Base-by-base conservation (phyloP, 1,284 basidiomycete species). In the Cryptococcus amylolentus region DNA sequence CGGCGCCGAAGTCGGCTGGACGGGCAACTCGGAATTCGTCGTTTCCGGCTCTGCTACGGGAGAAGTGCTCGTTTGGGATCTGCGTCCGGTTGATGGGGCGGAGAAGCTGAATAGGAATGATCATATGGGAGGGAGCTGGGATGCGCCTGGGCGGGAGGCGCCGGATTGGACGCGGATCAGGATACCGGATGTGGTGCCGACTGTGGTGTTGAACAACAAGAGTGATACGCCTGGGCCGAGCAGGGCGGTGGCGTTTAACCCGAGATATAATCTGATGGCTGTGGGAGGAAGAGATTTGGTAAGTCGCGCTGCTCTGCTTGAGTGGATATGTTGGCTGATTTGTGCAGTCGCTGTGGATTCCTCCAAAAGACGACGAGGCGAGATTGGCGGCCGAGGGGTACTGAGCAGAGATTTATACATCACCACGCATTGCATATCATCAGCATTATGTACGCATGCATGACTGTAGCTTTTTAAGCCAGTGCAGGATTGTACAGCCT, bases 1-100 rank as follows among this genome's bases (percentile, higher is more conserved):
- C 61, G 89, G 91, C 10, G 91, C 95, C 73, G 94, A 96, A 77
- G 86, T 93, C 2, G 84, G 83, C 16, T 97, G 91, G 89, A 92
- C 89, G 2, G 89, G 91, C 0, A 93, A 97, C 73, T 91, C 89
- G 73, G 88, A 88, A 68, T 97, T 84, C 68, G 82, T 96, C 26
- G 72, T 95, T 3, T 83, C 74, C 3, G 80, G 80, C 56, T 91
- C 90, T 55, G 80, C 88, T 40, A 86, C 92, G 68, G 92, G 91
- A 45, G 85, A 84, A 65, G 80, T 94, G 12, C 77, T 83, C 47
- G 78, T 92, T 16, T 96, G 91, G 91, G 60, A 61, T 35, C 23
- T 58, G 31, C 56, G 26, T 4, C 27, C 40, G 5, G 50, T 41
- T 18, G 10, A 28, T 13, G 44, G 51, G 18, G 28, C 28, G 35